A percentile compares a stretch with the other conserved stretches of the same genome.
Evolutionary conservation across 1,284 basidiomycete genomes (phyloP).

Genomic region (Cutaneotrichosporon sp.): DNA sequence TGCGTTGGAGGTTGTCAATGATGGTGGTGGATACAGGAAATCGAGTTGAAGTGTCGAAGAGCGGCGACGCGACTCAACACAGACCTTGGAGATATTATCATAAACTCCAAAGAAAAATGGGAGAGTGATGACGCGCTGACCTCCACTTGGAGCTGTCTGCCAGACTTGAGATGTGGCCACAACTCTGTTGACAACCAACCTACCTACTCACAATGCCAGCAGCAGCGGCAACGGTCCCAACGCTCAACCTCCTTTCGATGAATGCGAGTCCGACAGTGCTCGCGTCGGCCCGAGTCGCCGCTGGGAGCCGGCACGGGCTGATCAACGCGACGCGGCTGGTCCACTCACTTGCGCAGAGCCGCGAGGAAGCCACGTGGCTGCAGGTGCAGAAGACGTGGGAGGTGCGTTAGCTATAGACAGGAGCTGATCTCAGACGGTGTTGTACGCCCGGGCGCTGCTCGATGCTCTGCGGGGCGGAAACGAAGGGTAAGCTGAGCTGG

Average conservation of each 20-base stretch:
- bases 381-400: conserved; percentile 48
- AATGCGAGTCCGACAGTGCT: conserved; percentile 34
- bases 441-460: conserved; percentile 42
- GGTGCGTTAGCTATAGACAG: conserved; percentile 20
- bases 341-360: conserved; percentile 31
- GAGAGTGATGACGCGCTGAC: conserved; percentile 6
- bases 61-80: background rate
- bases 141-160: conserved; percentile 1
- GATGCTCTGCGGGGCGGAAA: conserved; percentile 36
- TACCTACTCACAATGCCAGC: background rate
- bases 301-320: conserved; percentile 40
- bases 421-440: conserved; percentile 32
- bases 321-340: conserved; percentile 50
- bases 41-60: background rate
- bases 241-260: conserved; percentile 26
- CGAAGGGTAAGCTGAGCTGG: conserved; percentile 36
- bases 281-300: conserved; percentile 34
- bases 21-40: conserved; percentile 4
- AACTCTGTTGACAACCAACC: background rate
- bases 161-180: background rate
- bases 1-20: conserved; percentile 5
- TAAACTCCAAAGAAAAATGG: background rate
- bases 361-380: conserved; percentile 29
- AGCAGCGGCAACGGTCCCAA: conserved; percentile 15
- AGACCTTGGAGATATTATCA: background rate